phyloP scores from a whole-genome alignment of 208 protist species.

The Trypanosoma vivax region DNA sequence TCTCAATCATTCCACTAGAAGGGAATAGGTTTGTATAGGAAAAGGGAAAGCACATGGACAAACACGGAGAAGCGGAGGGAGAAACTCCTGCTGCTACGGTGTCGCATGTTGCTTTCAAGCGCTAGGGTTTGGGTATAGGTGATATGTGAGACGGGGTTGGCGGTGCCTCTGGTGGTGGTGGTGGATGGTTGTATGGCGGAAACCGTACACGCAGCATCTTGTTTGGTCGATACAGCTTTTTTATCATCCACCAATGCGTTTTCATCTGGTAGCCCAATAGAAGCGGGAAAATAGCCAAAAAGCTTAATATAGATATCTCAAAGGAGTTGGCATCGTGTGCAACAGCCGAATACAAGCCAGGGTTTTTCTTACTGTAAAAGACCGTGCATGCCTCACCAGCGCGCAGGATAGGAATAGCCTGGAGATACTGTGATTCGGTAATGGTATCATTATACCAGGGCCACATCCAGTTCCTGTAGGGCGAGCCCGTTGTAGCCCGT shows the following conservation, averaged over 20 bases:
- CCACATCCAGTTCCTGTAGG: slow-evolving; percentile 77
- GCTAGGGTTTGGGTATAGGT: slow-evolving; percentile 35
- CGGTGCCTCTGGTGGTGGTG: slow-evolving; percentile 40
- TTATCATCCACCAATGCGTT: slow-evolving; percentile 69
- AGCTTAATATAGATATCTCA: slow-evolving; percentile 75
- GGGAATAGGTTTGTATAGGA: too few species aligned
- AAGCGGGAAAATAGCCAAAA: slow-evolving; percentile 69
- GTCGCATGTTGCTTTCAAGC: too few species aligned
- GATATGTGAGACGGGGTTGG: slow-evolving; percentile 50
- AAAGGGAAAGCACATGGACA: slow-evolving; percentile 7
- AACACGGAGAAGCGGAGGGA: neutral
- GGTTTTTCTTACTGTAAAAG: slow-evolving; percentile 83
- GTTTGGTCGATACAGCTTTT: slow-evolving; percentile 72
- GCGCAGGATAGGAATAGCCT: slow-evolving; percentile 79
- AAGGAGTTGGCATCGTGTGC: slow-evolving; percentile 86
- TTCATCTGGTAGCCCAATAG: slow-evolving; percentile 84
- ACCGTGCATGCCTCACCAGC: slow-evolving; percentile 74
- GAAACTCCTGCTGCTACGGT: too few species aligned
- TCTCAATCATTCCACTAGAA: too few species aligned
- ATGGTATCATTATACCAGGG: slow-evolving; percentile 79
- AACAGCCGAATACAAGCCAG: slow-evolving; percentile 54
- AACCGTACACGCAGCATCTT: slow-evolving; percentile 75
- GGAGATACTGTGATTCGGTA: slow-evolving; percentile 85
- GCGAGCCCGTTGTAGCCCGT: slow-evolving; percentile 74
- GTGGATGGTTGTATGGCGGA: slow-evolving; percentile 45